Conservation (phyloP, 129 eudicot genomes). For the Chrysanthemum lavandulifolium region DNA sequence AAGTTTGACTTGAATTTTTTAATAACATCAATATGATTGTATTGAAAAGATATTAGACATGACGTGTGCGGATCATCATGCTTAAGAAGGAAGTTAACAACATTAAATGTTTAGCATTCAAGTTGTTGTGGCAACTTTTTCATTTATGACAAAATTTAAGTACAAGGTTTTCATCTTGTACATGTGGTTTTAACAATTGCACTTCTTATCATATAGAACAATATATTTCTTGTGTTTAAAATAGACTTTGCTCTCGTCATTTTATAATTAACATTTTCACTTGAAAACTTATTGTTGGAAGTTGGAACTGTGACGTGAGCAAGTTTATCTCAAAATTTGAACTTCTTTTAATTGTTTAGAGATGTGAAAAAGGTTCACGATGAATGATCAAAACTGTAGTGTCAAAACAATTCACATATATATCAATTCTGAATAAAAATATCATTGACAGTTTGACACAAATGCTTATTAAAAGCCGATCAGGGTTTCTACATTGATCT, state of each 20-base stretch:
- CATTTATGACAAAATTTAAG: conserved; percentile 27
- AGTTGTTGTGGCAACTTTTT: conserved; percentile 34
- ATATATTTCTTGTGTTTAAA: background rate
- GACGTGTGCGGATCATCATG: conserved; percentile 37
- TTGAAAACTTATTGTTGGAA: no score
- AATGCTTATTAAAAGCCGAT: no score
- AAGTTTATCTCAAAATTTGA: background rate
- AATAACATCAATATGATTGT: background rate
- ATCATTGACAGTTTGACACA: no score
- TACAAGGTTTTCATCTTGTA: conserved; percentile 21
- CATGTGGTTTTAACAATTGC: conserved; percentile 2
- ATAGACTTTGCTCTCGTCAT: no score
- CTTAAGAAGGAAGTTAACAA: conserved; percentile 27
- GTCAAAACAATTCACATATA: no score
- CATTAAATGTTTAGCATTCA: conserved; percentile 31
- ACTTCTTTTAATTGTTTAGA: no score
- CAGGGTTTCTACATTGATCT: no score
- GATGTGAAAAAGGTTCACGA: no score
- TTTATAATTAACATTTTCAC: no score
- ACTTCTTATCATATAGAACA: background rate
- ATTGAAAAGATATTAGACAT: conserved; percentile 16
- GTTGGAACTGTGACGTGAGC: background rate
- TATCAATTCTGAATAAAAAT: no score
- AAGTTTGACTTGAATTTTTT: no score
- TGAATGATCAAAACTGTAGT: no score